Percentiles rank a stretch among this genome's conserved stretches.
These are phyloP conservation scores for Zanthoxylum bungeanum DNA, from an alignment of 345 rosid genomes.

Conservation along the genomic window DNA sequence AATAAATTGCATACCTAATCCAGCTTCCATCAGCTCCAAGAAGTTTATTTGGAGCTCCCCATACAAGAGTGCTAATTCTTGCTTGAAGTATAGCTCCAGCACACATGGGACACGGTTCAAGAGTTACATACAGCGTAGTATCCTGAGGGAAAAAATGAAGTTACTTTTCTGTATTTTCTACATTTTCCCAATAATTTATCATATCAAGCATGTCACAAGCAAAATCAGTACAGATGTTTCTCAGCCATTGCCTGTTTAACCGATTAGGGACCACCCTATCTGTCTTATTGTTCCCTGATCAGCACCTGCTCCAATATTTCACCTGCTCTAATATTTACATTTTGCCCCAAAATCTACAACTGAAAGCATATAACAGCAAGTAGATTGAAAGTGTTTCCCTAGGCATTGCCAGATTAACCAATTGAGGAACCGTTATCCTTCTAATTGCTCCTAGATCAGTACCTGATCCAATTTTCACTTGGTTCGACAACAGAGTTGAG, in stretches of 20 bases:
- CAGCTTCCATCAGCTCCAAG: constrained; percentile 99
- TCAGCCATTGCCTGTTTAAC: background rate
- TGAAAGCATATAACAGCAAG: background rate
- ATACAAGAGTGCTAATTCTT: constrained; percentile 77
- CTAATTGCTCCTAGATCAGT: background rate
- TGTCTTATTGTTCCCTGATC: background rate
- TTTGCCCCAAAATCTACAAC: background rate
- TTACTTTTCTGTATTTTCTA: background rate
- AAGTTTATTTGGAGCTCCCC: constrained; percentile 99
- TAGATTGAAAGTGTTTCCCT: background rate
- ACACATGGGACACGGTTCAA: constrained; percentile 98
- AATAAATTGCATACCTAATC: constrained; percentile 55
- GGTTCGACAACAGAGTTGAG: background rate
- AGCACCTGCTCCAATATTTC: background rate
- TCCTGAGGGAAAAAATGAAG: constrained; percentile 34
- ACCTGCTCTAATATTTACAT: background rate
- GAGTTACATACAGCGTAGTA: constrained; percentile 84
- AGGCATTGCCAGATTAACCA: background rate
- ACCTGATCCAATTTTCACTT: background rate
- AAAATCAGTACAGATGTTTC: background rate
- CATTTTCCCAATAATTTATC: background rate
- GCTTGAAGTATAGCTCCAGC: constrained; percentile 99
- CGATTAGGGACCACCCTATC: background rate
- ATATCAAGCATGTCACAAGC: background rate
- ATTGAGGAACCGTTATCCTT: background rate